Conservation (phyloP, 2,329 filamentous ascomycete genomes). For the Uncinocarpus reesii region DNA sequence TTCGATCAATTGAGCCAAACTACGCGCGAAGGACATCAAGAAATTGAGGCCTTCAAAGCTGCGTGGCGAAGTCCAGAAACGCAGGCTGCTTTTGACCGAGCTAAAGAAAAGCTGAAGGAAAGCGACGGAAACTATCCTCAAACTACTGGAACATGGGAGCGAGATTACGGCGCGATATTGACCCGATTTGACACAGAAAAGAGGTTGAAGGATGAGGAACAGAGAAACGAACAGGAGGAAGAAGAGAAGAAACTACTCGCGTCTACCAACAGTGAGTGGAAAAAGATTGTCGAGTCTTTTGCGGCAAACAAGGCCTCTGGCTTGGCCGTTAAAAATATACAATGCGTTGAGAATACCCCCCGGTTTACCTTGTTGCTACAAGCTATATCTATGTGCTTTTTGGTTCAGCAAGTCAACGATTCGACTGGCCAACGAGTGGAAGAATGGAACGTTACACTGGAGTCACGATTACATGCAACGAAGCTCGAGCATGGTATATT, state of each 20-base stretch:
- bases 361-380: conserved; percentile 23
- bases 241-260: conserved; percentile 23
- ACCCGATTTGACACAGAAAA: conserved; percentile 26
- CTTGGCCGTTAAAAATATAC: conserved; percentile 23
- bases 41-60: conserved; percentile 31
- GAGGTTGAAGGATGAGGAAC: too few relatives aligned
- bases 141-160: conserved; percentile 32
- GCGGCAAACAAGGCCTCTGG: conserved; percentile 22
- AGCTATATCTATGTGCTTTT: conserved; percentile 29
- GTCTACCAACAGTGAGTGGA: conserved; percentile 27
- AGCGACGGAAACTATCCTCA: conserved; percentile 31
- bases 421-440: conserved; percentile 13
- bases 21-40: conserved; percentile 28
- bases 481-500: conserved; percentile 30
- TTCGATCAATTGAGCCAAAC: conserved; percentile 29
- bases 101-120: conserved; percentile 30
- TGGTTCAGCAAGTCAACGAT: conserved; percentile 23
- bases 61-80: conserved; percentile 35
- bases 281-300: conserved; percentile 27
- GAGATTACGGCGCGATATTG: conserved; percentile 32
- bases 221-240: conserved; percentile 20
- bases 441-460: conserved; percentile 28
- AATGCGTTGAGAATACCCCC: conserved; percentile 20
- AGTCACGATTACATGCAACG: conserved; percentile 21
- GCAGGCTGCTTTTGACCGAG: conserved; percentile 30